phyloP scores from a whole-genome alignment of 1,139 yeast genomes.

The Candida gigantensis region DNA sequence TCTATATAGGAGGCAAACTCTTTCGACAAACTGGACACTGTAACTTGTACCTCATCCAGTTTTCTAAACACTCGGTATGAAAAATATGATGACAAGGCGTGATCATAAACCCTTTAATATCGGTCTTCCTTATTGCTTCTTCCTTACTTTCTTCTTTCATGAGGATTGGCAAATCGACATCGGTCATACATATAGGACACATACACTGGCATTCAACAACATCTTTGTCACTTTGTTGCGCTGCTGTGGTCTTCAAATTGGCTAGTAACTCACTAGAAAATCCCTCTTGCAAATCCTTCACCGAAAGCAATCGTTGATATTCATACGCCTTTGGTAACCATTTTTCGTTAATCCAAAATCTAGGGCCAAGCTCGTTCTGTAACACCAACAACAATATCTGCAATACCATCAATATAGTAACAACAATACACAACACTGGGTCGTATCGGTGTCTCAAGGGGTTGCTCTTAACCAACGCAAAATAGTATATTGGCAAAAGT shows the following conservation, averaged over 20 bases:
- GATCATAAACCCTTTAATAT: conserved; percentile 66
- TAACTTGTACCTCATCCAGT: conserved; percentile 90
- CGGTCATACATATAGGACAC: conserved; percentile 90
- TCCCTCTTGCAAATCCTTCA: conserved; percentile 63
- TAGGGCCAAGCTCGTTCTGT: conserved; percentile 71
- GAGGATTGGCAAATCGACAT: conserved; percentile 61
- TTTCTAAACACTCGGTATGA: conserved; percentile 83
- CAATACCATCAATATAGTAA: conserved; percentile 53
- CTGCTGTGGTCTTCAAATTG: conserved; percentile 18
- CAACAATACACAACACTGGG: conserved; percentile 42
- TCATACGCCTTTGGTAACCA: conserved; percentile 79
- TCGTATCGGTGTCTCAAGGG: conserved; percentile 59
- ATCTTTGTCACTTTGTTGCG: conserved; percentile 21
- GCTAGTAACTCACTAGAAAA: conserved; percentile 40
- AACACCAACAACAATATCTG: conserved; percentile 59
- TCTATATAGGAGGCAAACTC: conserved; percentile 67
- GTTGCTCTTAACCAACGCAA: conserved; percentile 45
- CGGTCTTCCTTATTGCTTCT: conserved; percentile 19
- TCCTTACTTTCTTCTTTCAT: conserved; percentile 16
- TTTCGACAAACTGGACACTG: conserved; percentile 95
- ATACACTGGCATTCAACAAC: conserved; percentile 44
- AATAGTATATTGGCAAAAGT: conserved; percentile 63
- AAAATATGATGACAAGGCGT: conserved; percentile 92
- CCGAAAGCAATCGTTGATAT: conserved; percentile 67
- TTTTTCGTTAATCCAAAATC: conserved; percentile 79